Percentiles rank a stretch among this genome's conserved stretches.
Evolutionary conservation across 1,139 yeast species (phyloP).

Genomic region (Petasospora rhodanensis): DNA sequence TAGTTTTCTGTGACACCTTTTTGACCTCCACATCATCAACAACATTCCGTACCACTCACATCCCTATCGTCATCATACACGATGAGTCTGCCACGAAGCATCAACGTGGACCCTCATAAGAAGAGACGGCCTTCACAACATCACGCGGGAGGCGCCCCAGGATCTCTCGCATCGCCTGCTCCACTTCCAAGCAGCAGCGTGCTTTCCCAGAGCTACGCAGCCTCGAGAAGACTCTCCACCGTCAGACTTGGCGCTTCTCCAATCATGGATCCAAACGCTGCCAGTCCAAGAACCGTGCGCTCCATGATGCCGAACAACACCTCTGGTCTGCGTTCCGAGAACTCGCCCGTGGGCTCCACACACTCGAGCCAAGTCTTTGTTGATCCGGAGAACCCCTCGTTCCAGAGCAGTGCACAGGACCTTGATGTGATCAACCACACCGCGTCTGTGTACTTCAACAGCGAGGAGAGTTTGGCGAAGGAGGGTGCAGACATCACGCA

Average conservation of each 20-base stretch:
- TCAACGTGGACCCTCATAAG: conserved; percentile 7
- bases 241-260: conserved; percentile 21
- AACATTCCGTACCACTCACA: too few relatives aligned
- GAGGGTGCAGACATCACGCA: conserved; percentile 71
- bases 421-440: conserved; percentile 26
- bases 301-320: conserved; percentile 1
- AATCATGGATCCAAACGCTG: conserved; percentile 5
- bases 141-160: conserved; percentile 3
- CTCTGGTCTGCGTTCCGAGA: conserved; percentile 1
- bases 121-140: conserved; percentile 7
- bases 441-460: conserved; percentile 25
- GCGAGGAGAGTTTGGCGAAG: conserved; percentile 13
- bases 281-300: conserved; percentile 8
- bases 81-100: conserved; percentile 11
- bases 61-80: too few relatives aligned
- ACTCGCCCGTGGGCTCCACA: conserved; percentile 11
- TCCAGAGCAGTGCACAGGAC: conserved; percentile 21
- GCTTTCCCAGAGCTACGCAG: conserved; percentile 6
- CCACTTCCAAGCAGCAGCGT: conserved; percentile 2
- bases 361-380: conserved; percentile 19
- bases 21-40: too few relatives aligned
- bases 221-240: conserved; percentile 8
- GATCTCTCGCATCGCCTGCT: conserved; percentile 3
- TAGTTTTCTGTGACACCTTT: too few relatives aligned
- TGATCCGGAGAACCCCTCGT: conserved; percentile 31